These are phyloP conservation scores for Flaveria ramosissima DNA, from an alignment of 129 eudicot genomes.

Conservation along the genomic window DNA sequence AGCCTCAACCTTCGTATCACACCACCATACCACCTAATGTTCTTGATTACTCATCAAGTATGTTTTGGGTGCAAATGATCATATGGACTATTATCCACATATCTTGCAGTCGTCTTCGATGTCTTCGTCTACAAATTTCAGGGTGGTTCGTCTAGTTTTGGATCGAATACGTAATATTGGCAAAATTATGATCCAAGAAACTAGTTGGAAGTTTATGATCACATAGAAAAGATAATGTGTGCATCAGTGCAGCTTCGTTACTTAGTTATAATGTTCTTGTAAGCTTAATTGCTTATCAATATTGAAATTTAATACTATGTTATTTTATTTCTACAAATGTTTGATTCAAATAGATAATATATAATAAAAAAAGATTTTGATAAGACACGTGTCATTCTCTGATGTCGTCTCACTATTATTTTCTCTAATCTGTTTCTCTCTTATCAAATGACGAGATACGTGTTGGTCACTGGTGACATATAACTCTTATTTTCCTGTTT, in stretches of 20 bases:
- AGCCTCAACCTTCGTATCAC: conserved; percentile 32
- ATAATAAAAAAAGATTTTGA: no score
- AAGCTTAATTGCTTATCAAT: no score
- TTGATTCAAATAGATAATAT: no score
- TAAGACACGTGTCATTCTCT: no score
- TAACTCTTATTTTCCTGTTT: no score
- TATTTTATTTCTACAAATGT: no score
- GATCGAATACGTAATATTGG: conserved; percentile 37
- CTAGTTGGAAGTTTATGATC: not conserved
- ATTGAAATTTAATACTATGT: no score
- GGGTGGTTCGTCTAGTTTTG: conserved; percentile 33
- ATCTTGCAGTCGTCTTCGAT: conserved; percentile 37
- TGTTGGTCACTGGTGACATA: no score
- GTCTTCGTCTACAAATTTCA: conserved; percentile 21
- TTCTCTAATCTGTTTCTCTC: no score
- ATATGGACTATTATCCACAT: conserved; percentile 33
- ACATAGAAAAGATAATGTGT: not conserved
- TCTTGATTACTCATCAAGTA: conserved; percentile 20
- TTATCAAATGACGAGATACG: no score
- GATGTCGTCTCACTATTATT: no score
- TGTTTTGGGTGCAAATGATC: conserved; percentile 16
- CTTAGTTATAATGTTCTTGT: no score
- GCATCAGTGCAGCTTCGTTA: not conserved
- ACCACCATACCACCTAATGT: conserved; percentile 21
- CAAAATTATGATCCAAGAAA: conserved; percentile 41